Conservation (phyloP, 2,329 filamentous ascomycete genomes). For the Trichoderma hamatum region DNA sequence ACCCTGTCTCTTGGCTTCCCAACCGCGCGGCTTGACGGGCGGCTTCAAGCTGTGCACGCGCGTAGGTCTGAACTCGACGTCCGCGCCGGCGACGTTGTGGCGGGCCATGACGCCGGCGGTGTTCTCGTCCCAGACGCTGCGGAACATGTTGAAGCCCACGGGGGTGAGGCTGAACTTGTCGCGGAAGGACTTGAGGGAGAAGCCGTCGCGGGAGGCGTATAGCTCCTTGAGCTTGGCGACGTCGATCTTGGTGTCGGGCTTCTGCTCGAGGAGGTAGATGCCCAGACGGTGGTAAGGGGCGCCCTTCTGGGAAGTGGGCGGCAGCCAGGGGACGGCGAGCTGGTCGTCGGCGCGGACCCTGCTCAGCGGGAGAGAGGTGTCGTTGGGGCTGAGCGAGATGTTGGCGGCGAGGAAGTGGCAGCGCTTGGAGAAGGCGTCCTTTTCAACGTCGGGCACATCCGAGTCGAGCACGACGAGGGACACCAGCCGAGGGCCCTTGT, state of each 20-base stretch:
- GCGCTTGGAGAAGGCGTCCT: conserved; percentile 75
- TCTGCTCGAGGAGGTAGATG: conserved; percentile 82
- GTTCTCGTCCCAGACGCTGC: conserved; percentile 84
- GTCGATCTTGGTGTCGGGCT: conserved; percentile 61
- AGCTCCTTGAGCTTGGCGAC: conserved; percentile 57
- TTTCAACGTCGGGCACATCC: conserved; percentile 80
- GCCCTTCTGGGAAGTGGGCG: conserved; percentile 86
- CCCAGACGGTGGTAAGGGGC: conserved; percentile 87
- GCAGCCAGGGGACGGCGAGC: conserved; percentile 78
- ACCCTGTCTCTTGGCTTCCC: conserved; percentile 67
- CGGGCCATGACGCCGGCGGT: conserved; percentile 87
- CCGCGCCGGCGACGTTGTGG: conserved; percentile 71
- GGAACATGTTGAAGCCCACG: conserved; percentile 86
- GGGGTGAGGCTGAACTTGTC: conserved; percentile 69
- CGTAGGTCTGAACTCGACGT: conserved; percentile 83
- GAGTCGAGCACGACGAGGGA: conserved; percentile 85
- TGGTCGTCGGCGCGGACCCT: conserved; percentile 62
- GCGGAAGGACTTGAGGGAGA: conserved; percentile 75
- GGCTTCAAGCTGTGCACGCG: conserved; percentile 70
- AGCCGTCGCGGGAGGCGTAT: conserved; percentile 62
- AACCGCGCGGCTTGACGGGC: conserved; percentile 63
- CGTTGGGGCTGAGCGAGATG: conserved; percentile 56
- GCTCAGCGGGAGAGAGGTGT: conserved; percentile 65
- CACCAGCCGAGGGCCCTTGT: conserved; percentile 77
- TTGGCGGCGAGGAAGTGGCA: conserved; percentile 85